Evolutionary conservation across 306 rosid species (phyloP).

Genomic region (Clitoria ternatea): DNA sequence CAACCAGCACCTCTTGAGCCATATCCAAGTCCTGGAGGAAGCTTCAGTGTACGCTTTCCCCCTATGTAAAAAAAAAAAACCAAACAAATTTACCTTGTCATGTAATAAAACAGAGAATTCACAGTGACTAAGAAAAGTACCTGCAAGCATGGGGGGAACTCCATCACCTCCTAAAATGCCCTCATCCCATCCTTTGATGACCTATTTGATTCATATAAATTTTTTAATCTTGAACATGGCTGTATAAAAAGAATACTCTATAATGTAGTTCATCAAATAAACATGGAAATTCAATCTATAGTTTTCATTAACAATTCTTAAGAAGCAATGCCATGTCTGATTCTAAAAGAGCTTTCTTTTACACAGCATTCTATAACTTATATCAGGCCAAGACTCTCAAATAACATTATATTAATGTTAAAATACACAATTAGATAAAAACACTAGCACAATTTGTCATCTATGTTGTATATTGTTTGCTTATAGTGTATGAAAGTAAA

Average conservation of each 20-base stretch:
- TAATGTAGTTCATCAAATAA: neutral
- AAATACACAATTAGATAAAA: neutral
- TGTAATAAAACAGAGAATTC: neutral
- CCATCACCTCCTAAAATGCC: slow-evolving; percentile 92
- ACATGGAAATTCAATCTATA: neutral
- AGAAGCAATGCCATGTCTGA: neutral
- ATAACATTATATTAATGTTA: neutral
- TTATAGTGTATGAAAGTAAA: neutral
- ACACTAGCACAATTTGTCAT: neutral
- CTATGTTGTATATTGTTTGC: neutral
- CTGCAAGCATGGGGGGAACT: slow-evolving; percentile 95
- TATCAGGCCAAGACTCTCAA: too few relatives aligned
- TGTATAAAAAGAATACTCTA: neutral
- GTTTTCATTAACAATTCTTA: neutral
- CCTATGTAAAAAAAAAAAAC: slow-evolving; percentile 41
- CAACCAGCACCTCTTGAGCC: slow-evolving; percentile 96
- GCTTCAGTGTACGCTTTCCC: slow-evolving; percentile 75
- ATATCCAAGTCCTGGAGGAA: slow-evolving; percentile 90
- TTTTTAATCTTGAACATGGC: neutral
- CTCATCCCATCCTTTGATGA: slow-evolving; percentile 97
- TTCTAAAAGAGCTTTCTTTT: too few relatives aligned
- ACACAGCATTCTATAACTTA: too few relatives aligned
- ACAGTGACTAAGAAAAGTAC: slow-evolving; percentile 29
- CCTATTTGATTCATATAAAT: slow-evolving; percentile 40
- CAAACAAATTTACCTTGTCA: neutral